Base-by-base conservation (phyloP, 2,329 filamentous ascomycete species). In the Colletotrichum falcatum region DNA sequence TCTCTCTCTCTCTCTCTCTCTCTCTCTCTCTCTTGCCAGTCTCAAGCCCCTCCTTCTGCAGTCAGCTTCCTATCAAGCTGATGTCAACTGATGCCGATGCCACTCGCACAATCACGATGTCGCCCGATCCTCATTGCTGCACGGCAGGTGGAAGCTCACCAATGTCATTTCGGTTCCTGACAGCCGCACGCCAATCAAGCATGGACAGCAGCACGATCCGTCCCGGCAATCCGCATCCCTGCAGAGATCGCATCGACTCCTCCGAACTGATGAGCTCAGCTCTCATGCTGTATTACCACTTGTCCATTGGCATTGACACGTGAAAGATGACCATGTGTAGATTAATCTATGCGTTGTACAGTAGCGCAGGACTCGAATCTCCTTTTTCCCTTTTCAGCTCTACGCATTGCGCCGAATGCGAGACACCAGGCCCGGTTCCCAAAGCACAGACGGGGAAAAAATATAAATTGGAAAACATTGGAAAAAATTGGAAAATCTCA, bases 321-420 rank as follows among this genome's bases (percentile, higher is more conserved):
- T 49, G 59, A 37, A 28, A 28, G 5, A 37, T 37, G 16, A 4
- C 33, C 20, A 39, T 8, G 16, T 44, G 28, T 67, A 30, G 33
- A 63, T 68, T 68, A 60, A 71, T 68, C 51, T 71, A 71, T 44
- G 56, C 48, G 58, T 46, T 71, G 58, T 71, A 71, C 59, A 63
- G 51, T 63, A 37, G 49, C 35, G 49, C 59, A 63, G 48, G 30
- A 48, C 51, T 65, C 53, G 49, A 62, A 63, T 37, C 37, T 37
- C 26, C 26, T 53, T 42, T 55, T 23, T 37, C 59, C 56, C 30
- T 28, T 68, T 58, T 39, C 67, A 62, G 51, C 64, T 70, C 56
- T 44, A 39, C 26, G 42, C 56, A 35, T 44, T 54, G 49, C 56
- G 49, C 44, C 60, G 44, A 62, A 62, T 60, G 51, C 42, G 37